Evolutionary conservation across 257 asterid genomes (phyloP), one percentile per base, ranked within the genome.

Genomic region (Lithospermum erythrorhizon): DNA sequence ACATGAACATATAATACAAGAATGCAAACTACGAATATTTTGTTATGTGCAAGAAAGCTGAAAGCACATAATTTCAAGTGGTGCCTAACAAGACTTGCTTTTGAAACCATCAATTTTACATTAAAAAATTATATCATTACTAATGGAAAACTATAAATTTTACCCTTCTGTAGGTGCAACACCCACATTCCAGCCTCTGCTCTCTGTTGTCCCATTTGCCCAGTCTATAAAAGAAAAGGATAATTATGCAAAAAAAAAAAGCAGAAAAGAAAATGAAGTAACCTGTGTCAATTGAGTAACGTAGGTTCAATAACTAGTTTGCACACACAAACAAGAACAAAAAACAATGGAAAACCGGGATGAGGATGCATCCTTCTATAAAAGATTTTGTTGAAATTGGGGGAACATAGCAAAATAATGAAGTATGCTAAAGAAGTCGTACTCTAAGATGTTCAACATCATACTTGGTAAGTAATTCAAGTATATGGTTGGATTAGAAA

Each of bases 191-290:
- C 94, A 87, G 51, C 62, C 61, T 58, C 67, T 73, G 55, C 72
- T 87, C 62, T 72, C 87, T 14, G 77, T 67, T 25, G 84, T 48
- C 54, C 83, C 94, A 47, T 25, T 84, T 79, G 71, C 70, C 96
- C 96, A 88, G 66, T 71, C 95, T 83, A 68, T 66, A 75, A 27
- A 73, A 9, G 60, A 64, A 72, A 58, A 64, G 45, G 70, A 56
- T 56, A 60, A 55, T 66, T 55, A 68, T 11, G 2, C 10, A 56
- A 2, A 72, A 30, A 16, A n/a, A 45, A 61, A 61, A 54, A 37
- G 47, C 24, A 45, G 53, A 21, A 58, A n/a, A 62, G 35, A 53
- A 53, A 55, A 54, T 58, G 20, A 20, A 35, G 49, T 21, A 58
- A 35, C 25, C 52, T 52, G 59, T 2, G 1, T 13, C 15, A 30